A percentile compares a stretch with the other conserved stretches of the same genome.
phyloP scores from a whole-genome alignment of 257 asterid genomes.

The Fraxinus pennsylvanica region DNA sequence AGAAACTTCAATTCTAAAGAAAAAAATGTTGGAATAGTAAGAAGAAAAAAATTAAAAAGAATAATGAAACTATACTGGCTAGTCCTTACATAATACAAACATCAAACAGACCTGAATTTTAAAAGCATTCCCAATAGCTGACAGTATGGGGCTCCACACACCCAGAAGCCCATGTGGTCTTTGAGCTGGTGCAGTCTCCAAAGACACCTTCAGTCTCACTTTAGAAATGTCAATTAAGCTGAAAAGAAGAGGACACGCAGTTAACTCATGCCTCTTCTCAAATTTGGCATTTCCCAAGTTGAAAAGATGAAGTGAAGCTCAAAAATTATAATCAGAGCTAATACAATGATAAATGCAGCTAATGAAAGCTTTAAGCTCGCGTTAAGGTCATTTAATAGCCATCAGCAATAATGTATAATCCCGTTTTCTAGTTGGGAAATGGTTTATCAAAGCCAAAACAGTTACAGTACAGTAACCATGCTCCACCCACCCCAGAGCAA shows the following conservation, averaged over 20 bases:
- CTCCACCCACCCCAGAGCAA: background rate
- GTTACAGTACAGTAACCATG: background rate
- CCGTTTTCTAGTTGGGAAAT: background rate
- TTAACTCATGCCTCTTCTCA: constrained; percentile 12
- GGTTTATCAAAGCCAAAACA: background rate
- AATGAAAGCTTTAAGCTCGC: constrained; percentile 10
- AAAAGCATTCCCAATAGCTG: constrained; percentile 97
- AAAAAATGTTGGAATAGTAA: background rate
- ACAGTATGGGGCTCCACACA: constrained; percentile 94
- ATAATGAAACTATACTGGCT: constrained; percentile 12
- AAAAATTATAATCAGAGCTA: constrained; percentile 3
- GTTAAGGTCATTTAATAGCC: constrained; percentile 14
- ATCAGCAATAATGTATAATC: constrained; percentile 10
- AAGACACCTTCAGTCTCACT: constrained; percentile 77
- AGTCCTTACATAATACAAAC: constrained; percentile 15
- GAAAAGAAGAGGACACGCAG: constrained; percentile 31
- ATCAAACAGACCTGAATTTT: constrained; percentile 70
- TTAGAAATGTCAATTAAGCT: constrained; percentile 96
- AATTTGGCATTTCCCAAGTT: constrained; percentile 10
- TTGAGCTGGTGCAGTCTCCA: constrained; percentile 91
- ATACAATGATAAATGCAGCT: constrained; percentile 15
- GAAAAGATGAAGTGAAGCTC: background rate
- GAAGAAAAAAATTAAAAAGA: background rate
- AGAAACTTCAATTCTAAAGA: constrained; percentile 19
- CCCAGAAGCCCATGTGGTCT: constrained; percentile 95